These are phyloP conservation scores for Polyporus arcularius DNA, from an alignment of 768 basidiomycete genomes.

Conservation along the genomic window DNA sequence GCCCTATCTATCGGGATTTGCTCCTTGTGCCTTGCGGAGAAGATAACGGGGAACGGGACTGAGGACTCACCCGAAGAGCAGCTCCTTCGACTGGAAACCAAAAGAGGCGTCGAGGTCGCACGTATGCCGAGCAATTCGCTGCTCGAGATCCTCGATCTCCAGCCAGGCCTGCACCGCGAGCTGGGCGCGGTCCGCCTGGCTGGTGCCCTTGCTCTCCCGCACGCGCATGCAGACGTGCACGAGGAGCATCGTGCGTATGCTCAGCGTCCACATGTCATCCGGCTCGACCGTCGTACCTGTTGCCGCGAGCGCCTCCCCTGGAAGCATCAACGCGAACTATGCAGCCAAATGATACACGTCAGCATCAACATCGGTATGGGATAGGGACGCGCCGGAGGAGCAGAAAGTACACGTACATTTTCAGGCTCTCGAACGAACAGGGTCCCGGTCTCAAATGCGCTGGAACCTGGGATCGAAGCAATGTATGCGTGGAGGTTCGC, in stretches of 20 bases:
- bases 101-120: slow-evolving; percentile 10
- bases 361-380: background rate
- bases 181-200: slow-evolving; percentile 14
- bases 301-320: slow-evolving; percentile 9
- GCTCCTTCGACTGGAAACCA: slow-evolving; percentile 13
- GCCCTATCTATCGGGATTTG: background rate
- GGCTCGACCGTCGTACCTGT: slow-evolving; percentile 22
- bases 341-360: background rate
- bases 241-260: slow-evolving; percentile 14
- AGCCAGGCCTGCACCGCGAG: slow-evolving; percentile 17
- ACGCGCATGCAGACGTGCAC: slow-evolving; percentile 11
- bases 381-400: too few relatives aligned
- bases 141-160: slow-evolving; percentile 18
- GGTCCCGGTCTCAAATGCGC: background rate
- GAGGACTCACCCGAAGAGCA: slow-evolving; percentile 11
- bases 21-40: too few relatives aligned
- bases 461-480: slow-evolving; percentile 33
- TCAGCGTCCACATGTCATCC: slow-evolving; percentile 17
- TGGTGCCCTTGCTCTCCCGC: slow-evolving; percentile 3
- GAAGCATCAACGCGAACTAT: slow-evolving; percentile 11
- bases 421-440: slow-evolving; percentile 15
- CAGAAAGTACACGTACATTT: background rate
- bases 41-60: background rate
- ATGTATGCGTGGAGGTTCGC: slow-evolving; percentile 41
- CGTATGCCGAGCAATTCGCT: slow-evolving; percentile 8